Evolutionary conservation across 2,329 filamentous ascomycete species (phyloP).

Genomic region (Aspergillus quadricinctus): DNA sequence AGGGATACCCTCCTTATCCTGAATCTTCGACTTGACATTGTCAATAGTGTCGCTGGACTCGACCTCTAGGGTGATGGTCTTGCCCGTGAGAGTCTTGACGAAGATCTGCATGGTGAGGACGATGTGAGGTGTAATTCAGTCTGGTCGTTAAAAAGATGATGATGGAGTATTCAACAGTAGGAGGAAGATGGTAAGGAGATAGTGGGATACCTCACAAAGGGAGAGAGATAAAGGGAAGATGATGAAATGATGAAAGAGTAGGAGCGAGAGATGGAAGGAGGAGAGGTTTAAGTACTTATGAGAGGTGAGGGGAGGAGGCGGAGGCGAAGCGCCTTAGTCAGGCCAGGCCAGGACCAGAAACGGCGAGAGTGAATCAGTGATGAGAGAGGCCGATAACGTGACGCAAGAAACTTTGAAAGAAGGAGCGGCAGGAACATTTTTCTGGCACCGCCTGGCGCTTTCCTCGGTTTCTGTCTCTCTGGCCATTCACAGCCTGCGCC

Average conservation of each 20-base stretch:
- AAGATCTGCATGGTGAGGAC: conserved; percentile 84
- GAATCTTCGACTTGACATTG: conserved; percentile 57
- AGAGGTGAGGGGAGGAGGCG: conserved; percentile 21
- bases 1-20: conserved; percentile 58
- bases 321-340: conserved; percentile 28
- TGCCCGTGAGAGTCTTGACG: conserved; percentile 80
- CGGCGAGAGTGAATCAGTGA: conserved; percentile 11
- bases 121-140: conserved; percentile 8
- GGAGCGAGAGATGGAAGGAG: conserved; percentile 12
- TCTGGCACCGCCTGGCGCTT: conserved; percentile 17
- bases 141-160: conserved; percentile 9
- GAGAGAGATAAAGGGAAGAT: conserved; percentile 6
- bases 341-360: conserved; percentile 1
- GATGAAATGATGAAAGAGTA: conserved; percentile 9
- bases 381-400: conserved; percentile 28
- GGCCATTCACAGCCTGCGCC: conserved; percentile 1
- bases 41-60: conserved; percentile 48
- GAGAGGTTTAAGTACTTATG: conserved; percentile 29
- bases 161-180: conserved; percentile 14
- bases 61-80: conserved; percentile 50
- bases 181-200: background rate
- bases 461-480: conserved; percentile 6
- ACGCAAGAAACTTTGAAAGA: conserved; percentile 12
- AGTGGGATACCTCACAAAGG: conserved; percentile 2
- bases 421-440: conserved; percentile 4